Base-by-base conservation (phyloP, 768 basidiomycete genomes). In the Mycena epipterygia region DNA sequence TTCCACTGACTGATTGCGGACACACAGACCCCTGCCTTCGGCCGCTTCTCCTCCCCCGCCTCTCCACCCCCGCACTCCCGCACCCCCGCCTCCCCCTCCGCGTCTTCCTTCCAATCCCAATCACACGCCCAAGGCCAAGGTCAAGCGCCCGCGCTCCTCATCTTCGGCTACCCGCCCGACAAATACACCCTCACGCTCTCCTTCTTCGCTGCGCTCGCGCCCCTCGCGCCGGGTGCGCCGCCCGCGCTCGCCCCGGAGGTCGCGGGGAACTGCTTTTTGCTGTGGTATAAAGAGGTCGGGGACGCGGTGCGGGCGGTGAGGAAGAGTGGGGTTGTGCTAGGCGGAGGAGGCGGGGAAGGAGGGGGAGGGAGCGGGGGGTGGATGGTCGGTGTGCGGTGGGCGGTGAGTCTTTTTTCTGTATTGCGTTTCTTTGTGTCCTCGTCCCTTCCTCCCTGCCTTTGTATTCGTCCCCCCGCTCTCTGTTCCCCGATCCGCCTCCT, bases 331-430 rank as follows among this genome's bases (percentile, higher is more conserved):
- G 95, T 96, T 57, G 81, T 96, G 2, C 77, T 96, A 25, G 82
- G 87, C 14, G 92, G n/a, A n/a, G n/a, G n/a, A n/a, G n/a, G n/a
- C n/a, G n/a, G n/a, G n/a, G n/a, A n/a, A n/a, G n/a, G n/a, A n/a
- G n/a, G n/a, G n/a, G n/a, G n/a, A n/a, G n/a, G n/a, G n/a, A n/a
- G n/a, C n/a, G n/a, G 92, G 5, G 86, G 85, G 55, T 94, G 89
- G 86, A 96, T 96, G 95, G 83, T 96, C 39, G 95, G 95, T 16
- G 90, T 89, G 46, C 95, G 95, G 79, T 94, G 91, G 91, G 92
- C 93, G 30, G 39, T 41, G 14, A 11, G 39, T n/a, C n/a, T n/a
- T n/a, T n/a, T n/a, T n/a, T n/a, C n/a, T n/a, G n/a, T n/a, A n/a
- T n/a, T n/a, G n/a, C n/a, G n/a, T n/a, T n/a, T n/a, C n/a, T n/a